A percentile compares a stretch with the other conserved stretches of the same genome.
Conservation (phyloP, 768 basidiomycete species). For the Agaricus subrufescens region DNA sequence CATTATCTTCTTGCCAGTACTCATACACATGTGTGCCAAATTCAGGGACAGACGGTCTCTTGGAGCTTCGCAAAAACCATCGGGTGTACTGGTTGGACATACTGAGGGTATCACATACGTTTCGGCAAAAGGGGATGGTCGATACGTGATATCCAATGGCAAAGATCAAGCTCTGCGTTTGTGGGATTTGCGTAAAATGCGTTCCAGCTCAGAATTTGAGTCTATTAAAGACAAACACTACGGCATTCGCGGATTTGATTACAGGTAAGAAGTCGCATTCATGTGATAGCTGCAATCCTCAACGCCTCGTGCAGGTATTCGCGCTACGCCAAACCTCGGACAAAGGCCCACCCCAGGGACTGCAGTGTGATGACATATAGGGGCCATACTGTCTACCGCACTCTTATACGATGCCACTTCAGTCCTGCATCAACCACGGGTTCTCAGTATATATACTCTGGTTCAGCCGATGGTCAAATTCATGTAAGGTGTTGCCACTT, state of each 20-base stretch:
- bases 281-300: not conserved
- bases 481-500: constrained; percentile 49
- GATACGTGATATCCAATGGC: constrained; percentile 92
- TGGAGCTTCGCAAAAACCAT: constrained; percentile 63
- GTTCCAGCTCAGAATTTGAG: constrained; percentile 65
- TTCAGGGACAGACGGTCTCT: constrained; percentile 55
- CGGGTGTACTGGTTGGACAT: constrained; percentile 91
- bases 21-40: constrained; percentile 15
- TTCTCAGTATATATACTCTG: constrained; percentile 90
- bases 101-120: constrained; percentile 96
- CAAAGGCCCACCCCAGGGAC: constrained; percentile 73
- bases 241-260: constrained; percentile 67
- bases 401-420: constrained; percentile 95
- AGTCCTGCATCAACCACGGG: constrained; percentile 92
- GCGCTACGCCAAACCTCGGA: constrained; percentile 59
- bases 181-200: constrained; percentile 96
- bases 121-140: constrained; percentile 92
- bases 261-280: constrained; percentile 50
- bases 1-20: constrained; percentile 41
- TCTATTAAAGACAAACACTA: constrained; percentile 42
- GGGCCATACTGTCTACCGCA: constrained; percentile 85
- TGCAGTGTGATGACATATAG: constrained; percentile 95
- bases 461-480: constrained; percentile 79
- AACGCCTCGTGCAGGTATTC: constrained; percentile 41
- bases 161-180: constrained; percentile 91